Conservation (phyloP, 169 alveolate genomes). For the Plasmodium yoelii region DNA sequence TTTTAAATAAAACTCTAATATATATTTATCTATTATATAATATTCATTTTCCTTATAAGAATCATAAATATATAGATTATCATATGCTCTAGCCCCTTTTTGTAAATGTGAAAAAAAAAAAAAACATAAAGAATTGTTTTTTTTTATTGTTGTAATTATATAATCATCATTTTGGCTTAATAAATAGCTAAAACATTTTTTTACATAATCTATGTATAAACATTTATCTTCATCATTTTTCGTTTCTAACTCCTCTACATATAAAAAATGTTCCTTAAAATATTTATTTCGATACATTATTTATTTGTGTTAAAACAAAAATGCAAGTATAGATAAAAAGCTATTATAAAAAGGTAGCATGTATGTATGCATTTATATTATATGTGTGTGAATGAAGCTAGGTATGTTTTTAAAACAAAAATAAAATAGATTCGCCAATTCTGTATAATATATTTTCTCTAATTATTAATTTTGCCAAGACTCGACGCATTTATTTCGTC, state of each 20-base stretch:
- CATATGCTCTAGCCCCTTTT: conserved; percentile 25
- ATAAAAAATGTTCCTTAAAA: conserved; percentile 39
- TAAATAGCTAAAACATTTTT: conserved; percentile 39
- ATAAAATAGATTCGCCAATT: neutral
- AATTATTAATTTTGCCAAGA: neutral
- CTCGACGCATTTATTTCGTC: conserved; percentile 13
- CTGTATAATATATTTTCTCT: neutral
- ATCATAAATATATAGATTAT: neutral
- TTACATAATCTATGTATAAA: conserved; percentile 20
- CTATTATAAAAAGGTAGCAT: no score
- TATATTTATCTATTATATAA: conserved; percentile 5
- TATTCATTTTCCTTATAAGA: neutral
- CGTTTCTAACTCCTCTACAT: conserved; percentile 8
- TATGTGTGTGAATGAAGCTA: neutral
- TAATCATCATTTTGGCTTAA: conserved; percentile 50
- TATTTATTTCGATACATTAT: conserved; percentile 30
- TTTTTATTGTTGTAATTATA: conserved; percentile 44
- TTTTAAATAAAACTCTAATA: conserved; percentile 46
- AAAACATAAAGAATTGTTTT: conserved; percentile 27
- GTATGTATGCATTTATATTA: no score
- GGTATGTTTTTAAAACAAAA: no score
- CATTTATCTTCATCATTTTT: conserved; percentile 14
- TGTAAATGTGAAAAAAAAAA: conserved; percentile 62
- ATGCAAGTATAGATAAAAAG: neutral
- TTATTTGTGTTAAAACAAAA: neutral